These are phyloP conservation scores for Sanguinoderma infundibulare DNA, from an alignment of 1,284 basidiomycete genomes.

Conservation along the genomic window DNA sequence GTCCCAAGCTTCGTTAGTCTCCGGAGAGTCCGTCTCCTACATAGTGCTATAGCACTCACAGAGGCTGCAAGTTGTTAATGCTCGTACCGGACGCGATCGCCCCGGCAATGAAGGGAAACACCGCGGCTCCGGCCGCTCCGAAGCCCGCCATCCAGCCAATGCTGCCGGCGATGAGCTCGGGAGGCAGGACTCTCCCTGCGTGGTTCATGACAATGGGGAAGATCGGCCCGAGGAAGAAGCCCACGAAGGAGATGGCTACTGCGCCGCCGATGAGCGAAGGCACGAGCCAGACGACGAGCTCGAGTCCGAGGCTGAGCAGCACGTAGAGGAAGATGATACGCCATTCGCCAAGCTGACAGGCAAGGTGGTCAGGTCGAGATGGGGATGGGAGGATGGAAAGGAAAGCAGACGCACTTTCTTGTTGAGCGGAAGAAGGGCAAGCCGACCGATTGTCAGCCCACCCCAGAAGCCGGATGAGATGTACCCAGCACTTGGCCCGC, in stretches of 20 bases:
- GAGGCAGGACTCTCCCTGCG: conserved; percentile 50
- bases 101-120: conserved; percentile 61
- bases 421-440: conserved; percentile 53
- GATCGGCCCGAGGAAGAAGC: conserved; percentile 54
- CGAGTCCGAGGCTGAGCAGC: conserved; percentile 43
- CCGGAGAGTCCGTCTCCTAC: not conserved
- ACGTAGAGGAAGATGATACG: conserved; percentile 43
- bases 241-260: conserved; percentile 57
- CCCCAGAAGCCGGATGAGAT: conserved; percentile 55
- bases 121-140: conserved; percentile 56
- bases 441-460: conserved; percentile 48
- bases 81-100: conserved; percentile 52
- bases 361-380: not conserved
- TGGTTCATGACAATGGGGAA: conserved; percentile 61
- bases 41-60: conserved; percentile 43
- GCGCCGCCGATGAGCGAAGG: conserved; percentile 57
- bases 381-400: not conserved
- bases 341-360: conserved; percentile 45
- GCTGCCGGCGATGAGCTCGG: conserved; percentile 53
- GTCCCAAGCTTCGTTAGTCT: not conserved
- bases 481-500: conserved; percentile 51
- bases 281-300: conserved; percentile 62
- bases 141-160: conserved; percentile 62
- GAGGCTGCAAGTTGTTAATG: conserved; percentile 56
- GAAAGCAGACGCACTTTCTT: conserved; percentile 38